Evolutionary conservation across 495 filamentous ascomycete genomes (phyloP).

Genomic region (Penicillium pulvis): DNA sequence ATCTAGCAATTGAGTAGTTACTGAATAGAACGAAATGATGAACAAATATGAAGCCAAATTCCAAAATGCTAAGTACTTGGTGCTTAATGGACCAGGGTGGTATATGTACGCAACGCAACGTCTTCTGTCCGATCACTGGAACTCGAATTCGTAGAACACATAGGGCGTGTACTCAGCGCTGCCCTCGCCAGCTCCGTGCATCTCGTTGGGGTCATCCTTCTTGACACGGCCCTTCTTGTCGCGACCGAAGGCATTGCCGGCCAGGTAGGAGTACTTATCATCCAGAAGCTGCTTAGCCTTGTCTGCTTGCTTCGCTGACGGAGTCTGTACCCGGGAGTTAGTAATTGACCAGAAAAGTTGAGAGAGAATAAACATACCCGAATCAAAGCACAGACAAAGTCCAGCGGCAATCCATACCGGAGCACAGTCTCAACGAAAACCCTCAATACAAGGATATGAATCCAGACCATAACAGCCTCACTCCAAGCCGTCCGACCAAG

Average conservation of each 20-base stretch:
- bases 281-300: constrained; percentile 83
- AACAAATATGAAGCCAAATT: constrained; percentile 5
- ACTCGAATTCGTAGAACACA: constrained; percentile 95
- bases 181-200: constrained; percentile 66
- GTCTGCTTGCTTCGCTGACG: constrained; percentile 70
- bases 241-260: constrained; percentile 89
- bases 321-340: constrained; percentile 58
- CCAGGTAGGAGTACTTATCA: constrained; percentile 84
- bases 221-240: constrained; percentile 92
- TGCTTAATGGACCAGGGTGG: constrained; percentile 31
- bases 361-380: constrained; percentile 59
- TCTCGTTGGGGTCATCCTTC: constrained; percentile 86
- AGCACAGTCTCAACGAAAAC: constrained; percentile 98
- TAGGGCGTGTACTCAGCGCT: constrained; percentile 90
- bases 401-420: constrained; percentile 86
- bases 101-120: constrained; percentile 33
- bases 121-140: constrained; percentile 43
- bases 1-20: constrained; percentile 5
- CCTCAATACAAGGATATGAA: constrained; percentile 84
- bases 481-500: constrained; percentile 87
- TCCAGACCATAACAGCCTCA: constrained; percentile 92
- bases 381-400: constrained; percentile 81
- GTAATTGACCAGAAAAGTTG: not conserved
- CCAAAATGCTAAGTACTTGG: constrained; percentile 19
- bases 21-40: not conserved